A percentile compares a stretch with the other conserved stretches of the same genome.
phyloP scores from a whole-genome alignment of 805 yeast genomes.

The Cyberlindnera nakhonratchasimensis region DNA sequence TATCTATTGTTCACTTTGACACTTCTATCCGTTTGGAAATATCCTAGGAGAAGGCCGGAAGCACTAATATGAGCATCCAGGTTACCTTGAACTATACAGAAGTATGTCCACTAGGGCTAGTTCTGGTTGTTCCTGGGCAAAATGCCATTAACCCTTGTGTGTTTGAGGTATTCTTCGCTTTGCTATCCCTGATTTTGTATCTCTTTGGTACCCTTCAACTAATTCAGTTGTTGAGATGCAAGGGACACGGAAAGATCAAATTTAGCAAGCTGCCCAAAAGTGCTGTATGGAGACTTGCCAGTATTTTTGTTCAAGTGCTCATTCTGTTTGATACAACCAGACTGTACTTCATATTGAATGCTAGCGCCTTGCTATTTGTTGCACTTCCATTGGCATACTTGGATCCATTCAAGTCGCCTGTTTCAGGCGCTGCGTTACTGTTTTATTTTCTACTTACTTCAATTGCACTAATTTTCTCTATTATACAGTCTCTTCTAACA shows the following conservation, averaged over 20 bases:
- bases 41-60: not conserved
- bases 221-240: not conserved
- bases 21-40: not conserved
- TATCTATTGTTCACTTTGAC: not conserved
- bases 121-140: constrained; percentile 21
- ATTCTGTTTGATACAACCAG: constrained; percentile 3
- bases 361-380: constrained; percentile 21
- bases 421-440: constrained; percentile 66
- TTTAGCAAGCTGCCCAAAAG: constrained; percentile 19
- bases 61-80: not conserved
- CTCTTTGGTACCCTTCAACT: constrained; percentile 21
- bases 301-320: constrained; percentile 13
- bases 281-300: constrained; percentile 12
- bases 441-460: constrained; percentile 69
- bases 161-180: constrained; percentile 15
- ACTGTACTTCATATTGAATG: constrained; percentile 11
- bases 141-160: constrained; percentile 29
- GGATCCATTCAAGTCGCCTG: constrained; percentile 39
- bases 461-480: constrained; percentile 42
- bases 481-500: constrained; percentile 37
- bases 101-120: constrained; percentile 7
- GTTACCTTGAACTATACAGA: not conserved
- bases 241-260: constrained; percentile 9
- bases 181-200: constrained; percentile 11
- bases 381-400: constrained; percentile 42